Conservation (phyloP, 306 rosid genomes). For the Mimosa pudica region DNA sequence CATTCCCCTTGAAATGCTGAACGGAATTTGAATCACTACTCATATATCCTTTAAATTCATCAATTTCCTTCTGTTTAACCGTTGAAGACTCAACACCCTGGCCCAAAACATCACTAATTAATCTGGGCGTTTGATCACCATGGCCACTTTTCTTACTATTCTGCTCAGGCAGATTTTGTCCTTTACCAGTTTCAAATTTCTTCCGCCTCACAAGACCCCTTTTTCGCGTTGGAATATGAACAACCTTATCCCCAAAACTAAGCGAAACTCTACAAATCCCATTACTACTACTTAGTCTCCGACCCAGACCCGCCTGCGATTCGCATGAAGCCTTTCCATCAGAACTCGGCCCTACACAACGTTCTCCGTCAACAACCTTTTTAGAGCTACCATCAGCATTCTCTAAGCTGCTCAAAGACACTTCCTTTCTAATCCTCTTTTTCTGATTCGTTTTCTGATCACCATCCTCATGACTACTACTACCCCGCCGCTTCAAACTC, state of each 20-base stretch:
- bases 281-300: conserved; percentile 49
- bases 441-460: conserved; percentile 53
- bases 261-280: conserved; percentile 52
- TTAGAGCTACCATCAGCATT: conserved; percentile 58
- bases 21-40: conserved; percentile 50
- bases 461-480: conserved; percentile 39
- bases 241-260: conserved; percentile 45
- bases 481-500: conserved; percentile 58
- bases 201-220: conserved; percentile 76
- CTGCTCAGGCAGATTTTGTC: conserved; percentile 40
- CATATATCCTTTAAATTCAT: conserved; percentile 50
- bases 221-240: conserved; percentile 83
- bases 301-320: conserved; percentile 46
- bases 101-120: conserved; percentile 49
- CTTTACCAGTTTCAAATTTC: conserved; percentile 51
- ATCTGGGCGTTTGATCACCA: conserved; percentile 48
- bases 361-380: conserved; percentile 52
- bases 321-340: conserved; percentile 45
- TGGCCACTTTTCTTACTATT: conserved; percentile 44
- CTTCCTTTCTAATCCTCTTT: conserved; percentile 67
- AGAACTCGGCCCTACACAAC: conserved; percentile 46
- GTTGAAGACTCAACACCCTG: conserved; percentile 42
- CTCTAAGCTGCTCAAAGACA: conserved; percentile 73
- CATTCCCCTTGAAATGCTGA: conserved; percentile 47
- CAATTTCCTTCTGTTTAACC: conserved; percentile 38